phyloP scores from a whole-genome alignment of 345 rosid genomes.

The Brassica nigra region DNA sequence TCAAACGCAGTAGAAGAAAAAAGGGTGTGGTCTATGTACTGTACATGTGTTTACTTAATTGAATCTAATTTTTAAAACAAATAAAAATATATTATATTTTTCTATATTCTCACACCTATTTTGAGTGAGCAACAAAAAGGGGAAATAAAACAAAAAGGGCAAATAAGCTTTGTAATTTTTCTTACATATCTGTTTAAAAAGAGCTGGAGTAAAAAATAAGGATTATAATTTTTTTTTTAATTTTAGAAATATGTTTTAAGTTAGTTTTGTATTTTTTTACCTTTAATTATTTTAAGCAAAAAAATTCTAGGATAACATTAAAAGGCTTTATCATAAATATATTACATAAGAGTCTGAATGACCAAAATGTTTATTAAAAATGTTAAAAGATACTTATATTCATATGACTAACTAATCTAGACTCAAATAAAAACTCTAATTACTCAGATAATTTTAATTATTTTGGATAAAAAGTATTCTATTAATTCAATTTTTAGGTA shows the following conservation, averaged over 20 bases:
- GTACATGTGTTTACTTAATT: neutral
- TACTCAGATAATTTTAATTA: neutral
- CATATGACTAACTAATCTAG: neutral
- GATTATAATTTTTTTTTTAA: neutral
- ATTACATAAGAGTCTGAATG: neutral
- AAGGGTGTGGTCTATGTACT: neutral
- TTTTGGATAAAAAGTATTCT: neutral
- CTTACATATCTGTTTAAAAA: neutral
- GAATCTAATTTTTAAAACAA: neutral
- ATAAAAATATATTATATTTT: too few species aligned
- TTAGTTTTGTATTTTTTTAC: neutral
- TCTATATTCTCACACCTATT: neutral
- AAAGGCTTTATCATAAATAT: neutral
- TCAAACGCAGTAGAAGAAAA: neutral
- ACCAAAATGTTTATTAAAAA: neutral
- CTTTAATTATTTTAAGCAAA: neutral
- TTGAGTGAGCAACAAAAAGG: neutral
- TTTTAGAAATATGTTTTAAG: neutral
- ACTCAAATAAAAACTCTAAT: neutral
- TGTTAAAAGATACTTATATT: too few species aligned
- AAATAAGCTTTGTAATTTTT: neutral
- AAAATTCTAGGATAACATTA: neutral
- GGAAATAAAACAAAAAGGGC: neutral
- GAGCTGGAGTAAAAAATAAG: neutral
- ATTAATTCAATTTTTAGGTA: neutral